Conservation (phyloP, 2,329 filamentous ascomycete species). For the Claviceps sp. region DNA sequence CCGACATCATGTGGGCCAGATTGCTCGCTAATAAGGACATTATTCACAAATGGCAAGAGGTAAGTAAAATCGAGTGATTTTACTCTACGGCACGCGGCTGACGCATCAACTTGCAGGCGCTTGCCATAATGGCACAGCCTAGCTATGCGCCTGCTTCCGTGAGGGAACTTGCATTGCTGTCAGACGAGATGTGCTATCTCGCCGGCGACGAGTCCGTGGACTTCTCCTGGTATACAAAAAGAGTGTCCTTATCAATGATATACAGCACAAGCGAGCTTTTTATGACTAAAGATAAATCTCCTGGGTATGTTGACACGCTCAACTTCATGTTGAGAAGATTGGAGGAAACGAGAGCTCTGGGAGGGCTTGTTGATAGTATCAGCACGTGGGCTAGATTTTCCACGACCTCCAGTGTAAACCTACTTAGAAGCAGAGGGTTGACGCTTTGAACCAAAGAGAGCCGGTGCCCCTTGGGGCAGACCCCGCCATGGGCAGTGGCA, state of each 20-base stretch:
- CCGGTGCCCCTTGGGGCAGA: not conserved
- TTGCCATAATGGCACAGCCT: constrained; percentile 82
- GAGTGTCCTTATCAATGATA: constrained; percentile 40
- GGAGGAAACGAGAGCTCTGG: constrained; percentile 51
- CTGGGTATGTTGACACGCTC: constrained; percentile 62
- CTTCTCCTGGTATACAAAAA: constrained; percentile 69
- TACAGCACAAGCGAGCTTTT: constrained; percentile 72
- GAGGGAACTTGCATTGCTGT: constrained; percentile 63
- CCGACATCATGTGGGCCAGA: constrained; percentile 60
- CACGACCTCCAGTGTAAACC: constrained; percentile 60
- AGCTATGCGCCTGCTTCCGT: constrained; percentile 63
- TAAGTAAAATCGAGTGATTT: constrained; percentile 21
- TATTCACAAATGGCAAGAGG: constrained; percentile 75
- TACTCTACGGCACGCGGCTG: not conserved
- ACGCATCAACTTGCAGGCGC: constrained; percentile 40
- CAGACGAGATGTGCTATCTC: constrained; percentile 88
- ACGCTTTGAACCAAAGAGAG: constrained; percentile 43
- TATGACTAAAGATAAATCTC: constrained; percentile 79
- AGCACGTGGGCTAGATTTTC: constrained; percentile 76
- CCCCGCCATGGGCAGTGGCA: not conserved
- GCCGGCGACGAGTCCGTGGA: constrained; percentile 74
- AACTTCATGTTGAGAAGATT: constrained; percentile 67
- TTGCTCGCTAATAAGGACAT: constrained; percentile 61
- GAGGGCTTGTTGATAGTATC: constrained; percentile 47
- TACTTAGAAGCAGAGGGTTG: constrained; percentile 76